phyloP scores from a whole-genome alignment of 805 yeast species.

The Helenozyma baotianmanensis region DNA sequence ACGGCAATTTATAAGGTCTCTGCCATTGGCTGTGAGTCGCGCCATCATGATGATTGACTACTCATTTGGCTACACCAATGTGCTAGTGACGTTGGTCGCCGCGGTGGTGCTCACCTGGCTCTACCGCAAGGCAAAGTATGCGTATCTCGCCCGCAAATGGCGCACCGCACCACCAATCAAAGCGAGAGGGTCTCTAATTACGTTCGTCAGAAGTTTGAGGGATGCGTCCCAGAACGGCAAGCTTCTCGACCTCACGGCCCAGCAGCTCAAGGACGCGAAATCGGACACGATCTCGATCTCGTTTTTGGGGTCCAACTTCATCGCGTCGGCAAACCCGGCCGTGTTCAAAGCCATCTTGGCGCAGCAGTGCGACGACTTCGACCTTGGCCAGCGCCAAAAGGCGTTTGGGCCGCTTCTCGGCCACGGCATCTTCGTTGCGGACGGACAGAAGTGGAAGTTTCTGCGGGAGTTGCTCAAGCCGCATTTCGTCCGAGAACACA shows the following conservation, averaged over 20 bases:
- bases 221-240: slow-evolving; percentile 2
- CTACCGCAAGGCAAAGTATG: neutral
- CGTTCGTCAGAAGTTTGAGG: slow-evolving; percentile 1
- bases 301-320: slow-evolving; percentile 1
- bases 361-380: slow-evolving; percentile 6
- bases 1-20: no score
- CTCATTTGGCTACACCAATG: no score
- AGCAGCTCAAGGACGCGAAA: slow-evolving; percentile 1
- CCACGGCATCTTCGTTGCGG: slow-evolving; percentile 9
- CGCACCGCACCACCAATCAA: slow-evolving; percentile 4
- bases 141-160: slow-evolving; percentile 6
- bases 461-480: slow-evolving; percentile 9
- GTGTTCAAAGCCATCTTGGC: slow-evolving; percentile 9
- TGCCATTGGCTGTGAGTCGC: no score
- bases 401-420: slow-evolving; percentile 10
- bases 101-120: neutral
- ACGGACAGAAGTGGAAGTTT: slow-evolving; percentile 9
- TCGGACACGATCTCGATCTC: slow-evolving; percentile 4
- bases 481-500: slow-evolving; percentile 11
- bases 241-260: slow-evolving; percentile 4
- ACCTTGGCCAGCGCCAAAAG: slow-evolving; percentile 6
- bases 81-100: no score
- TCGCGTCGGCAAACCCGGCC: slow-evolving; percentile 6
- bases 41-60: no score
- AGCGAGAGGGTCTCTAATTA: neutral